Conservation (phyloP, 2,329 filamentous ascomycete genomes). For the Lachnellula cervina region DNA sequence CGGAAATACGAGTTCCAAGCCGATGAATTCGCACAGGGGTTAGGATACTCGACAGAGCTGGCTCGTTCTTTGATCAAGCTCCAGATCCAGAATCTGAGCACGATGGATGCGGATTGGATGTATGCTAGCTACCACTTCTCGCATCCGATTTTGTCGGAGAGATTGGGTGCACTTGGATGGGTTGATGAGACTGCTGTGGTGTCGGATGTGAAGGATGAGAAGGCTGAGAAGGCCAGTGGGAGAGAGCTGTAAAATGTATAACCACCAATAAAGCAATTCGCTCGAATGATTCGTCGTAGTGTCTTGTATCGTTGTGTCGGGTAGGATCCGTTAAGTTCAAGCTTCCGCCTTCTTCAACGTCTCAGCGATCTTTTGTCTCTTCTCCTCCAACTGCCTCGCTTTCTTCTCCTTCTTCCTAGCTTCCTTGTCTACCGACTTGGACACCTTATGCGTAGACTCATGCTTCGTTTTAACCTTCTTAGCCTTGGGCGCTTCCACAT, state of each 20-base stretch:
- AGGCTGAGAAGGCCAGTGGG: conserved; percentile 62
- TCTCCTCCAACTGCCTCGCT: conserved; percentile 45
- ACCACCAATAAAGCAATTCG: conserved; percentile 3
- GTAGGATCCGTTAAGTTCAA: conserved; percentile 8
- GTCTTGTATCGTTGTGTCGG: background rate
- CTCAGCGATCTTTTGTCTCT: conserved; percentile 57
- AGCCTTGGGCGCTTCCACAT: conserved; percentile 22
- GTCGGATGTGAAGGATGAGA: conserved; percentile 40
- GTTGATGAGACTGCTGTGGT: conserved; percentile 54
- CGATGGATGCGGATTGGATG: conserved; percentile 98
- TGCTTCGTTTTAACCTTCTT: conserved; percentile 24
- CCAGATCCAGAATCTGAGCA: conserved; percentile 95
- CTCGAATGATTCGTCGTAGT: background rate
- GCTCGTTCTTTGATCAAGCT: conserved; percentile 90
- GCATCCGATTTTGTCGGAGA: conserved; percentile 91
- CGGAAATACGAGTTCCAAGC: conserved; percentile 95
- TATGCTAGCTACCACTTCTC: conserved; percentile 99
- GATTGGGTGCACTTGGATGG: conserved; percentile 88
- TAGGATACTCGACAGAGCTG: conserved; percentile 80
- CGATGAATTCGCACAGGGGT: conserved; percentile 78
- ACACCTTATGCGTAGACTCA: conserved; percentile 42
- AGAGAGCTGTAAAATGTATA: conserved; percentile 60
- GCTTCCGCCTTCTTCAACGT: conserved; percentile 36
- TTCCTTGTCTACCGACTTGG: conserved; percentile 43
- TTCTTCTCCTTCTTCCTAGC: conserved; percentile 39